Conservation (phyloP, 2,329 filamentous ascomycete species). For the Curvularia sp. region DNA sequence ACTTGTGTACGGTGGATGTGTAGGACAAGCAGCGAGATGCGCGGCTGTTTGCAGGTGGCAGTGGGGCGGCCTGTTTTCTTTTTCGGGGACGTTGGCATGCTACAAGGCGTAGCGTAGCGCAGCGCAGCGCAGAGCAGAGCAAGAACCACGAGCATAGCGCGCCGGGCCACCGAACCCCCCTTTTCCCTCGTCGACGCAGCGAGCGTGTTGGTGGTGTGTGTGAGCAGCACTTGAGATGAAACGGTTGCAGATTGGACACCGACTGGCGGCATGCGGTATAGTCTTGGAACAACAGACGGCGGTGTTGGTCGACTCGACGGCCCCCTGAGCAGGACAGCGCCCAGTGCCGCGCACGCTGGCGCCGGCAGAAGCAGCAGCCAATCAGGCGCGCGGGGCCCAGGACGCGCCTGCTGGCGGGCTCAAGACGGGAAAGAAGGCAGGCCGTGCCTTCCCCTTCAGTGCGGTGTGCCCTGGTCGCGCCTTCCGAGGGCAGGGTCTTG, state of each 20-base stretch:
- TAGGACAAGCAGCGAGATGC: conserved; percentile 5
- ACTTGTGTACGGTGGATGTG: neutral
- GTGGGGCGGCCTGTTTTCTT: conserved; percentile 13
- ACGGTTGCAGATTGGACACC: conserved; percentile 28
- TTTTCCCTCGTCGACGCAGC: neutral
- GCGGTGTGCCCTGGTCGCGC: conserved; percentile 22
- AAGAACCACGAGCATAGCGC: neutral
- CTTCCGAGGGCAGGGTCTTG: conserved; percentile 19
- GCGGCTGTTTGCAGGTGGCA: conserved; percentile 6
- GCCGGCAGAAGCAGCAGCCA: neutral
- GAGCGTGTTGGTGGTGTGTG: neutral
- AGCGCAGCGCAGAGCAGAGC: neutral
- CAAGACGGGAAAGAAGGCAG: conserved; percentile 24
- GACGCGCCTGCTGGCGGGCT: conserved; percentile 13
- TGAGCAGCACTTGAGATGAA: conserved; percentile 8
- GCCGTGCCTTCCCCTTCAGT: conserved; percentile 30
- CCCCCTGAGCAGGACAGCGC: conserved; percentile 23
- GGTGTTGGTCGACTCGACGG: conserved; percentile 11
- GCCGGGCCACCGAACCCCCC: neutral
- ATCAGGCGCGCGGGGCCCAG: neutral
- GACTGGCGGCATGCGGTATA: neutral
- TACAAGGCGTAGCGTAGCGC: conserved; percentile 7
- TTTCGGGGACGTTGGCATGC: conserved; percentile 12
- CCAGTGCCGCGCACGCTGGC: neutral
- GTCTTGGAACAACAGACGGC: conserved; percentile 13